Conservation (phyloP, 2,329 filamentous ascomycete species). For the Aureobasidium lini region DNA sequence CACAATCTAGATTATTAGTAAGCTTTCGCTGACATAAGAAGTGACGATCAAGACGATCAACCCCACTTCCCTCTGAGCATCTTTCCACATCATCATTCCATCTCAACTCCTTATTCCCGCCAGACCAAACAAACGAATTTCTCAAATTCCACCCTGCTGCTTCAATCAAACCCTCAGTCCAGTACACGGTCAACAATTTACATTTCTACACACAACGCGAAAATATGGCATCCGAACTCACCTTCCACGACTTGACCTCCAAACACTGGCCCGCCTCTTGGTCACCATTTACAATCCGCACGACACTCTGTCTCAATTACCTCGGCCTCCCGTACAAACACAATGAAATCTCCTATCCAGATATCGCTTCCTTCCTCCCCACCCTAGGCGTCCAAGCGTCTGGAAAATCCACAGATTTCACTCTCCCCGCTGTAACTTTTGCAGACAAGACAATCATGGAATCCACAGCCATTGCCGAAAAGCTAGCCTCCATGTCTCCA, state of each 20-base stretch:
- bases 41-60: neutral
- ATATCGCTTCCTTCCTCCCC: neutral
- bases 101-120: too few species aligned
- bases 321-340: neutral
- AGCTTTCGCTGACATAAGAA: neutral
- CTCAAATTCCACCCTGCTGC: too few species aligned
- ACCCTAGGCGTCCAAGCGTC: neutral
- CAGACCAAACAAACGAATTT: neutral
- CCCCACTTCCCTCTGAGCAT: neutral
- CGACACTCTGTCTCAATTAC: neutral
- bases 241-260: slow-evolving; percentile 6
- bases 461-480: neutral
- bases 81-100: neutral
- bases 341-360: slow-evolving; percentile 2
- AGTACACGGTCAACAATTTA: neutral
- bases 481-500: neutral
- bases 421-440: neutral
- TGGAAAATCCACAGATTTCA: neutral
- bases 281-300: slow-evolving; percentile 10
- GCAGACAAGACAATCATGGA: slow-evolving; percentile 1
- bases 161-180: neutral
- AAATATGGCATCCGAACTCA: neutral
- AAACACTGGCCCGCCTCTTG: neutral
- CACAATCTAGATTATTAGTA: neutral
- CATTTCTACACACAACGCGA: too few species aligned